Conservation (phyloP, 768 basidiomycete genomes). For the Pleurotus eryngii region DNA sequence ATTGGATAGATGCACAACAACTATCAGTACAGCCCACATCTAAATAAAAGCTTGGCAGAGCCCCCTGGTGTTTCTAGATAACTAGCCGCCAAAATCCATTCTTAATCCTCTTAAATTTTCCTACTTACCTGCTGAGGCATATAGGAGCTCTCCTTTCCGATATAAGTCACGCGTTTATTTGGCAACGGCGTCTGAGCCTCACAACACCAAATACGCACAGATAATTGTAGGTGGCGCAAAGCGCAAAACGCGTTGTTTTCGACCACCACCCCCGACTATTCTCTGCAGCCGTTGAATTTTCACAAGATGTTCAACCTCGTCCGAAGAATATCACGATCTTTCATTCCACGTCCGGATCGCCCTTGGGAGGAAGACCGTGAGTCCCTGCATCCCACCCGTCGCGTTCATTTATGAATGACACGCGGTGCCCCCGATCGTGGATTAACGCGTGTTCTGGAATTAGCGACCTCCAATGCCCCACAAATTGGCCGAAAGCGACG, state of each 20-base stretch:
- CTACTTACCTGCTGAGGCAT: no score
- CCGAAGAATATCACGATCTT: slow-evolving; percentile 66
- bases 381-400: slow-evolving; percentile 21
- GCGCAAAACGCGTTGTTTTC: not conserved
- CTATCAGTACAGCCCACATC: no score
- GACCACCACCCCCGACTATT: not conserved
- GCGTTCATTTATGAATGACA: slow-evolving; percentile 9
- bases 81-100: no score
- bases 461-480: slow-evolving; percentile 76
- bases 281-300: not conserved
- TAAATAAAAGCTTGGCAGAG: no score
- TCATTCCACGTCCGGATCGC: slow-evolving; percentile 68
- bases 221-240: not conserved
- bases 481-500: slow-evolving; percentile 66
- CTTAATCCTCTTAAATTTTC: no score
- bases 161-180: no score
- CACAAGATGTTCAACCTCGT: slow-evolving; percentile 64
- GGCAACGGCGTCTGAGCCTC: no score
- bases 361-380: slow-evolving; percentile 78
- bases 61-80: no score
- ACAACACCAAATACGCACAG: no score
- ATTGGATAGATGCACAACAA: no score
- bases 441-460: slow-evolving; percentile 22
- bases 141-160: no score
- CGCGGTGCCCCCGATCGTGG: slow-evolving; percentile 5